Evolutionary conservation across 1,284 basidiomycete genomes (phyloP).

Genomic region (Tilletia setariae): DNA sequence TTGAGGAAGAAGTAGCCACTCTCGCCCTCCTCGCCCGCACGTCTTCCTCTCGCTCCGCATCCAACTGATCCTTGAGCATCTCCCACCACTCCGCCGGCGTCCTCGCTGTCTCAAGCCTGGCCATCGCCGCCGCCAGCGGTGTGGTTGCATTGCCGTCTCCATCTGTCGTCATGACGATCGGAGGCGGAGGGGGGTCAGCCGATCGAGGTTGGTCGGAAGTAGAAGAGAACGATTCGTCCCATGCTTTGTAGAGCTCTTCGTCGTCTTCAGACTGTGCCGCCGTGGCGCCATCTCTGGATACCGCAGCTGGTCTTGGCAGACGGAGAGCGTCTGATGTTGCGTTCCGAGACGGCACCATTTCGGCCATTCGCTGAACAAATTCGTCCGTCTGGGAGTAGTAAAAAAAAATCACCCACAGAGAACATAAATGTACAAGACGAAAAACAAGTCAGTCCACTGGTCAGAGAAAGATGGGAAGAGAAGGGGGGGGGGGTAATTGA

Average conservation of each 20-base stretch:
- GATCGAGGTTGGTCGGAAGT: background rate
- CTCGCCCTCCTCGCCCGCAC: background rate
- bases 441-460: background rate
- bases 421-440: background rate
- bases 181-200: background rate
- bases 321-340: background rate
- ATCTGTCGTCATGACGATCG: background rate
- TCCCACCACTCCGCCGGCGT: conserved; percentile 13
- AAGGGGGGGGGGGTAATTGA: background rate
- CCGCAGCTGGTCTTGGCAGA: background rate
- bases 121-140: background rate
- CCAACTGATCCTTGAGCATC: conserved; percentile 5
- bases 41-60: conserved; percentile 12
- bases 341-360: conserved; percentile 1
- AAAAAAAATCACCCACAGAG: too few species aligned
- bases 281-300: background rate
- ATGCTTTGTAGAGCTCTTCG: conserved; percentile 8
- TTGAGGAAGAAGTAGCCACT: background rate
- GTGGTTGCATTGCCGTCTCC: background rate
- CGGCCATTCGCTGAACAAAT: conserved; percentile 9
- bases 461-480: background rate
- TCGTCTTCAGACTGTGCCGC: background rate
- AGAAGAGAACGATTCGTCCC: background rate
- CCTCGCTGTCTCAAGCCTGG: background rate
- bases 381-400: conserved; percentile 13